Conservation (phyloP, 306 rosid species). For the Cucumis melo region DNA sequence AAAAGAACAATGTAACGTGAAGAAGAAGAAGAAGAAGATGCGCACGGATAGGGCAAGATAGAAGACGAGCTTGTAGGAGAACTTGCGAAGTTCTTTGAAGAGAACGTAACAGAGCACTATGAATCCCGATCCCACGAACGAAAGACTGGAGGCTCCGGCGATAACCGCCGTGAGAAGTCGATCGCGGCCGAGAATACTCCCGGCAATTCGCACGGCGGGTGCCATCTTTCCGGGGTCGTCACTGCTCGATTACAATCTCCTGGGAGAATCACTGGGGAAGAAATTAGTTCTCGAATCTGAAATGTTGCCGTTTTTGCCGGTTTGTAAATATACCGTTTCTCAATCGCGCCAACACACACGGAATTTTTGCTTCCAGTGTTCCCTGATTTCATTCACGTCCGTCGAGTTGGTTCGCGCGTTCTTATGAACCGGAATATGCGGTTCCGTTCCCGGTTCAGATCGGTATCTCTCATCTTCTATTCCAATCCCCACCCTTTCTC, state of each 20-base stretch:
- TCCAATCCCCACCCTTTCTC: background rate
- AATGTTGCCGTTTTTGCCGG: background rate
- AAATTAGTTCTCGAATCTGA: background rate
- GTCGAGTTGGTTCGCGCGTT: background rate
- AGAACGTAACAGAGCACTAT: conserved; percentile 91
- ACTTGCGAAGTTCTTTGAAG: conserved; percentile 98
- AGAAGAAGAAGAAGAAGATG: background rate
- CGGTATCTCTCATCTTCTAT: background rate
- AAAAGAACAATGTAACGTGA: background rate
- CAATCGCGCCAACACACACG: background rate
- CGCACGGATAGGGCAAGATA: conserved; percentile 85
- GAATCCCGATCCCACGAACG: conserved; percentile 77
- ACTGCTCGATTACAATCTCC: background rate
- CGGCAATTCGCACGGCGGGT: conserved; percentile 29
- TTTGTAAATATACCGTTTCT: background rate
- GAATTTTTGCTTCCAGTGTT: background rate
- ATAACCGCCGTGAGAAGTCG: conserved; percentile 44
- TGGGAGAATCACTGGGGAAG: background rate
- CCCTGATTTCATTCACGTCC: background rate
- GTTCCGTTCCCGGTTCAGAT: background rate
- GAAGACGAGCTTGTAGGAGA: conserved; percentile 98
- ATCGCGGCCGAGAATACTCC: conserved; percentile 39
- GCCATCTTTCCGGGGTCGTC: conserved; percentile 24
- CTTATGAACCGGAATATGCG: background rate
- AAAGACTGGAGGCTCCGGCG: conserved; percentile 75